phyloP scores from a whole-genome alignment of 306 rosid genomes.

The Cicer arietinum region DNA sequence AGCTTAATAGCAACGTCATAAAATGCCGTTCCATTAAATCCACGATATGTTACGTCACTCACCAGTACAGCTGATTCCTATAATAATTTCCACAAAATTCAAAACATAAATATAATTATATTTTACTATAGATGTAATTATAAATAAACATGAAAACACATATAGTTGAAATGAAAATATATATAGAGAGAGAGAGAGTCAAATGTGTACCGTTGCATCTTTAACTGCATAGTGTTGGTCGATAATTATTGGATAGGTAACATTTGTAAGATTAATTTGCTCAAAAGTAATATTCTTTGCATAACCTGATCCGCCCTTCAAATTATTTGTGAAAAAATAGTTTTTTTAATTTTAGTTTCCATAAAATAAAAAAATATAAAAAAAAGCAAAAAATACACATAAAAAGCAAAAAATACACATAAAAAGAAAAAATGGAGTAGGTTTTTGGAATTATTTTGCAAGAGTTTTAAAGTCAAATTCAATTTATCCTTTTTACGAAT shows the following conservation, averaged over 20 bases:
- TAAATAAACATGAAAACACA: background rate
- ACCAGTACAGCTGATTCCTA: conserved; percentile 6
- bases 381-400: too few species aligned
- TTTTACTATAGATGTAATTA: background rate
- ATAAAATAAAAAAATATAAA: too few species aligned
- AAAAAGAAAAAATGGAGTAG: too few species aligned
- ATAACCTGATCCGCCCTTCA: conserved; percentile 55
- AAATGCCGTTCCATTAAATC: conserved; percentile 40
- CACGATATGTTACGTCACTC: conserved; percentile 40
- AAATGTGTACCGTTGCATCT: background rate
- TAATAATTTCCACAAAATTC: background rate
- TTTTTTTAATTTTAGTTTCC: too few species aligned
- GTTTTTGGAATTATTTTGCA: too few species aligned
- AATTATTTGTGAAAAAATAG: background rate
- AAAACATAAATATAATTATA: background rate
- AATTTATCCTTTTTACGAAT: too few species aligned
- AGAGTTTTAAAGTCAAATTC: too few species aligned
- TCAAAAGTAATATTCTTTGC: conserved; percentile 43
- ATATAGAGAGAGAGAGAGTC: background rate
- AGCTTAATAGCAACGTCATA: conserved; percentile 33
- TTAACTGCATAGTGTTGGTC: conserved; percentile 30
- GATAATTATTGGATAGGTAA: conserved; percentile 43
- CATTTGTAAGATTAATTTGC: background rate
- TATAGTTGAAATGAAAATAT: background rate
- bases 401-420: too few species aligned